Evolutionary conservation across 768 basidiomycete genomes (phyloP), one percentile per base, ranked within the genome.

Genomic region (Tricholoma terreum): DNA sequence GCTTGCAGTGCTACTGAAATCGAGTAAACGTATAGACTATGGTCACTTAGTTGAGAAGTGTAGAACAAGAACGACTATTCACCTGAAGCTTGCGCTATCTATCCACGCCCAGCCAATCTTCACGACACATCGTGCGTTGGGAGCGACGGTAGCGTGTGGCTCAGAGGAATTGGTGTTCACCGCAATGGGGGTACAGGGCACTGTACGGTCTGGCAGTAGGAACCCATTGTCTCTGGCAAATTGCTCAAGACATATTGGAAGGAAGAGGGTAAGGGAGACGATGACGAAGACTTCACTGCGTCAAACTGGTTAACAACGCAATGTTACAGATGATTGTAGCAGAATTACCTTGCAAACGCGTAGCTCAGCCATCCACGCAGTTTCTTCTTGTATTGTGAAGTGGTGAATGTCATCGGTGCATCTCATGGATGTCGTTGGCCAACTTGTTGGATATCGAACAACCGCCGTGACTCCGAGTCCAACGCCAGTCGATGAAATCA

Each of bases 71-170:
- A 15, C 0, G 11, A 15, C 3, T 8, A 45, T 82, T 40, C 52
- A 91, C 93, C 92, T 94, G 69, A 94, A 96, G 66, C 92, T 94
- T 1, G 94, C 93, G 11, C 80, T 92, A 67, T 96, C 94, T 50
- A 95, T 82, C 93, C 93, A 96, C 1, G 77, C 58, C 83, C 92
- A 92, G 1, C 84, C 85, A 55, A 96, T 76, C 67, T 84, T 84
- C 22, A 94, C 92, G 4, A 88, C 90, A 70, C 94, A 96, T 24
- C 89, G 79, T 14, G 70, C 78, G 2, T 64, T 65, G 0, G 56
- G 57, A 12, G 22, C 61, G 46, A 48, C 50, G 2, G 45, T 53
- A 0, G 64, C 52, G 9, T 55, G 51, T 12, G 59, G 64, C 10
- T 46, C 52, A 52, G 58, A 64, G 6, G 64, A 54, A 14, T 59